Base-by-base conservation (phyloP, 352 stramenopile species). In the Saprolegnia diclina region DNA sequence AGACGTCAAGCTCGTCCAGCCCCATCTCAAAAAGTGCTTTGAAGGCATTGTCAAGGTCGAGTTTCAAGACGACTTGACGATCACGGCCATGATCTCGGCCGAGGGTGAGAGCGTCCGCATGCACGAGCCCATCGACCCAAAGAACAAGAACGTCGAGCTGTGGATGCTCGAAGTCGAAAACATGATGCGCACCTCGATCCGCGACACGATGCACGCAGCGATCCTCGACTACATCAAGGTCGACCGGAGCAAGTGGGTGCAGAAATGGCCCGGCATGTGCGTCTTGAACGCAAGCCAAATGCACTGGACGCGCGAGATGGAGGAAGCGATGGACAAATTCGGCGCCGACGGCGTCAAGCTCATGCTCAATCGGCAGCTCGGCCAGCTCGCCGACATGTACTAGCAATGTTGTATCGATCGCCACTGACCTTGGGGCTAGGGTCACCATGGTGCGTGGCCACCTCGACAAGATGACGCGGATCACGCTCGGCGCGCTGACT, bases 1-100 rank as follows among this genome's bases (percentile, higher is more conserved):
- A 64, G 92, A 97, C 67, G 90, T 97, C 10, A 96, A 94, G 56
- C 73, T 95, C 21, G 90, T 98, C 19, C 91, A 97, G 65, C 91
- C 92, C 3, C 92, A 97, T 54, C 72, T 98, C 71, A 97, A 97
- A 71, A 98, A 98, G 67, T 97, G 90, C 66, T 97, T 97, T 65
- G 91, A 97, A 81, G 91, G 88, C 6, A 95, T 98, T 38, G 90
- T 97, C 4, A 82, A 92, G 21, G 90, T 97, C 16, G 85, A 77
- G 11, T 95, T 95, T 67, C 79, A 94, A 72, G 81, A 90, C 10
- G 85, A 98, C 50, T 69, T 97, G 44, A 88, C 77, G n/a, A 97
- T 97, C 70, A 96, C 81, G 46, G 77, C 87, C 1, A 97, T 98
- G 87, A 92, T 97, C 46, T 97, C 90, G 3, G 89, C 90, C 6